phyloP scores from a whole-genome alignment of 257 asterid genomes.

The Forsythia suspensa region DNA sequence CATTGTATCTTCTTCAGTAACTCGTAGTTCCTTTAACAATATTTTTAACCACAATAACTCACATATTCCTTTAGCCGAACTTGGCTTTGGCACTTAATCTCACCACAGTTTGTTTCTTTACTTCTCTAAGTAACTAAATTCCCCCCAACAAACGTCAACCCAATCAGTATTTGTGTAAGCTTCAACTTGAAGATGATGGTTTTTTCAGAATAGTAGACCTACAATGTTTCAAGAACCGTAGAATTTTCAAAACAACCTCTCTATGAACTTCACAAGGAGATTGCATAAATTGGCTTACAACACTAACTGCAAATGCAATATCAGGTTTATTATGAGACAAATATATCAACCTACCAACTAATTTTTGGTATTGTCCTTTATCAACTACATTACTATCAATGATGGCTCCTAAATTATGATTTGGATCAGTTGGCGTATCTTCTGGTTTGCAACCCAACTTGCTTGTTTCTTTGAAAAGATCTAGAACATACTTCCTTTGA shows the following conservation, averaged over 20 bases:
- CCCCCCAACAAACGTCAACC: not conserved
- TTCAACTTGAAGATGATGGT: not conserved
- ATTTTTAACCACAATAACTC: not conserved
- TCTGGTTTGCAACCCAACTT: not conserved
- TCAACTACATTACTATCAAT: not conserved
- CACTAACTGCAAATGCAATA: not conserved
- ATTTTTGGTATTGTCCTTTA: not conserved
- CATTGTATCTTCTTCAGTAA: not conserved
- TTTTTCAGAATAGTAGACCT: not conserved
- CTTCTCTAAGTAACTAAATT: not conserved
- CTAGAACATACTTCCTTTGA: not conserved
- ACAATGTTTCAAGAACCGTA: not conserved
- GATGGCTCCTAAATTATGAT: not conserved
- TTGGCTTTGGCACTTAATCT: not conserved
- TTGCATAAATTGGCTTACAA: not conserved
- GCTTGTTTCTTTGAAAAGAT: not conserved
- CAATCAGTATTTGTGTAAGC: not conserved
- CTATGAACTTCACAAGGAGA: not conserved
- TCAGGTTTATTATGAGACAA: not conserved
- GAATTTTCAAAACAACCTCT: not conserved
- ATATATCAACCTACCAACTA: not conserved
- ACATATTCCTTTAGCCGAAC: not conserved
- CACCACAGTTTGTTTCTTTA: not conserved
- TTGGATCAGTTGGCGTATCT: not conserved
- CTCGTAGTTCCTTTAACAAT: not conserved